Base-by-base conservation (phyloP, 1,284 basidiomycete genomes). In the Melampsora larici-populina region DNA sequence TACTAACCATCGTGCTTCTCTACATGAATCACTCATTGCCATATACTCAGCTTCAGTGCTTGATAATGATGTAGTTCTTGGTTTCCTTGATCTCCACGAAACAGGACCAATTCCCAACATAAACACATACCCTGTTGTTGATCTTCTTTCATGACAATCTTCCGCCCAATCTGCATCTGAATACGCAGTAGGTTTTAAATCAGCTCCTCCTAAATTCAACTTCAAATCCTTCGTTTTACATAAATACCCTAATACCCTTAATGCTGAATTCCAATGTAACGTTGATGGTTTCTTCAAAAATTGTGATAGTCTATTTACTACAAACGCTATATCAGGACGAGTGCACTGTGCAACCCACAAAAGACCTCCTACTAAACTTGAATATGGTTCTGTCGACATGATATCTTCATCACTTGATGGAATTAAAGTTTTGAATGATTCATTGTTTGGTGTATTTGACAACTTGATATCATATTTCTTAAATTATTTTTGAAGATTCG, bases 141-240 rank as follows among this genome's bases (percentile, higher is more conserved):
- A 73, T 11, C n/a, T 17, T 6, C 63, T 21, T 21, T 46, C 46
- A 5, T 46, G 11, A 2, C 29, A 3, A 66, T 65, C 36, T 66
- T 65, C 60, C 3, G 24, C 70, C 70, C 55, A 73, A 31, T 73
- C 70, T 6, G 62, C 58, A 62, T 73, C 29, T 1, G 58, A 64
- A n/a, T 40, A 73, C 3, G 58, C 62, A 6, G 58, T n/a, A 43
- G 13, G 29, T n/a, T 21, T 21, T 2, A 71, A 33, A 9, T 36
- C 1, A 21, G 11, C 48, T 1, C 70, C 70, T 1, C 70, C 70
- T 8, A 71, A 21, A 1, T 24, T 17, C 4, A 71, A 51, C 1
- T 36, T 4, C 1, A 62, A 31, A 60, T 71, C 4, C 26, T n/a
- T 33, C 1, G 48, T 62, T 5, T 2, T 17, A 5, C 26, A 5